These are phyloP conservation scores for Magnolia kwangsiensis DNA, from an alignment of 164 flowering plant genomes.

Conservation along the genomic window DNA sequence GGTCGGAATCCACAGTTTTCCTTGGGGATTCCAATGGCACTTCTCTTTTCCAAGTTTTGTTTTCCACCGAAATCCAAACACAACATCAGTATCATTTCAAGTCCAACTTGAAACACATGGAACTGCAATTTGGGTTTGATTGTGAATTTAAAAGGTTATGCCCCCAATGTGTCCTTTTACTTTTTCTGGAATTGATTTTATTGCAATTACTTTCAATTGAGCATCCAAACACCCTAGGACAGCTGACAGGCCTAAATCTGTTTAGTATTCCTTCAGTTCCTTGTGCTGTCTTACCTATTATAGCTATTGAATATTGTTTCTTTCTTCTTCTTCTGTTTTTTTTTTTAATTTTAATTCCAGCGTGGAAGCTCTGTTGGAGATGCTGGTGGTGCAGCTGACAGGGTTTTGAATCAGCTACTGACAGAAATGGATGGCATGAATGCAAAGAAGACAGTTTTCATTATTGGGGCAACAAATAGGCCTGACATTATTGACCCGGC, in stretches of 20 bases:
- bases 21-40: too few relatives aligned
- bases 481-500: constrained; percentile 73
- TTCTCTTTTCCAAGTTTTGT: too few relatives aligned
- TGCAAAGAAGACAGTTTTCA: constrained; percentile 67
- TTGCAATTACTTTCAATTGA: background rate
- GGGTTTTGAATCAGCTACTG: constrained; percentile 67
- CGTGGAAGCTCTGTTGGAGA: constrained; percentile 56
- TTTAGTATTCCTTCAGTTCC: background rate
- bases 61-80: too few relatives aligned
- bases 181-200: background rate
- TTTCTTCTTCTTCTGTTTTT: background rate
- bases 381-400: constrained; percentile 73
- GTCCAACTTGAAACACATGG: too few relatives aligned
- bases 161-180: too few relatives aligned
- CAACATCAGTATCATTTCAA: too few relatives aligned
- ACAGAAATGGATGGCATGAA: constrained; percentile 78
- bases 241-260: background rate
- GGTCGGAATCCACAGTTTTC: too few relatives aligned
- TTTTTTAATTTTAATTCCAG: constrained; percentile 11
- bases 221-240: background rate
- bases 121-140: background rate
- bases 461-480: constrained; percentile 69
- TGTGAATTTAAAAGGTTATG: too few relatives aligned
- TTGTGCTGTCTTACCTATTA: background rate
- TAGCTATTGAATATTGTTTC: background rate